Conservation (phyloP, 192 early-diverging fungal genomes). For the Umbelopsis sp. region DNA sequence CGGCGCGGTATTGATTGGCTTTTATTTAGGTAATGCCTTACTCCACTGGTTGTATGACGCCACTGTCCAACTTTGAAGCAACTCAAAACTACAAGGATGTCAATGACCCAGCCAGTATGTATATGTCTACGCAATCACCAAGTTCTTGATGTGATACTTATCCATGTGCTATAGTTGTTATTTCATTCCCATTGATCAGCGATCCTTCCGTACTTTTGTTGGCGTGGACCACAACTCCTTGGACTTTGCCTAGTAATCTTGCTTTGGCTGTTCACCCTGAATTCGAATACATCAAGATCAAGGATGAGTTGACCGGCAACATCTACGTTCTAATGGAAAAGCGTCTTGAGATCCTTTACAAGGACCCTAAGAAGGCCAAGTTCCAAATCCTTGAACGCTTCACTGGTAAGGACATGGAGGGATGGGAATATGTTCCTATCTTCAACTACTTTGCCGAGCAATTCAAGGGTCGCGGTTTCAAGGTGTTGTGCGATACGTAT, state of each 20-base stretch:
- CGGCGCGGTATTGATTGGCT: no score
- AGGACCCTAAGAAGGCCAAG: slow-evolving; percentile 94
- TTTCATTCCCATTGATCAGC: slow-evolving; percentile 88
- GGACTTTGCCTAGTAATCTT: slow-evolving; percentile 96
- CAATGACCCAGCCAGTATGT: slow-evolving; percentile 82
- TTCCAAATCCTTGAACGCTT: slow-evolving; percentile 80
- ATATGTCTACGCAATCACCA: not conserved
- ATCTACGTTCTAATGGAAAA: slow-evolving; percentile 87
- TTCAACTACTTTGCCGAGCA: slow-evolving; percentile 81
- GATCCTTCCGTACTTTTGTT: slow-evolving; percentile 83
- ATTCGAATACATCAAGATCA: slow-evolving; percentile 96
- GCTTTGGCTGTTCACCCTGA: slow-evolving; percentile 92
- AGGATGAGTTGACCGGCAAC: slow-evolving; percentile 78
- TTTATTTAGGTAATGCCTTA: slow-evolving; percentile 85
- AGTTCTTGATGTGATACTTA: not conserved
- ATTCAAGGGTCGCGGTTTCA: slow-evolving; percentile 82
- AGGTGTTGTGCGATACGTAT: slow-evolving; percentile 87
- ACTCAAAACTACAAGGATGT: slow-evolving; percentile 98
- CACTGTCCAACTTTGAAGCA: slow-evolving; percentile 98
- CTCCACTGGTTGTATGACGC: slow-evolving; percentile 89
- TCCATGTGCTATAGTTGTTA: slow-evolving; percentile 61
- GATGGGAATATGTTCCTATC: slow-evolving; percentile 88
- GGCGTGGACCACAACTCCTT: slow-evolving; percentile 99
- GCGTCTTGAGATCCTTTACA: slow-evolving; percentile 88
- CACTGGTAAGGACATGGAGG: slow-evolving; percentile 79